These are phyloP conservation scores for Laburnicola sp. DNA, from an alignment of 2,329 filamentous ascomycete genomes.

Conservation along the genomic window DNA sequence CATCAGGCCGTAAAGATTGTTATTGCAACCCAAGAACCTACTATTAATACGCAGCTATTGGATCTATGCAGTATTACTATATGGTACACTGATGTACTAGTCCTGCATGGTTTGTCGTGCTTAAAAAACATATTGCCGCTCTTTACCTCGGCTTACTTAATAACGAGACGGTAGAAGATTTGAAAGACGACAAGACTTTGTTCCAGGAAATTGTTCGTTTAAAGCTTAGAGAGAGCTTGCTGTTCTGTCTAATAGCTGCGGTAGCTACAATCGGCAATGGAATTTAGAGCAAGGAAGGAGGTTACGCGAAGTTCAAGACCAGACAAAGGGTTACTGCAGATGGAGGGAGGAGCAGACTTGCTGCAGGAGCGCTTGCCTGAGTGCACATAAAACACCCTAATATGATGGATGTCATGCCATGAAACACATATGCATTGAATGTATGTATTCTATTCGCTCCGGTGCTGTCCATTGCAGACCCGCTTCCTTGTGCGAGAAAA, in stretches of 20 bases:
- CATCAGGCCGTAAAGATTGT: constrained; percentile 67
- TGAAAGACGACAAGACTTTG: constrained; percentile 23
- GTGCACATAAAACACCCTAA: too few relatives aligned
- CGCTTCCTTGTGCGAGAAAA: too few relatives aligned
- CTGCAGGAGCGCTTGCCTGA: neutral
- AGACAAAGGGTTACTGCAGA: constrained; percentile 49
- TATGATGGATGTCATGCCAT: too few relatives aligned
- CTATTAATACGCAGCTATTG: constrained; percentile 65
- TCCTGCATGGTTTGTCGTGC: constrained; percentile 61
- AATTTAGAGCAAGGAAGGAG: constrained; percentile 10
- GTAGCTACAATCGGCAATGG: constrained; percentile 21
- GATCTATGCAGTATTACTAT: constrained; percentile 67
- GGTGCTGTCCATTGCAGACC: too few relatives aligned
- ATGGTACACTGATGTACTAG: constrained; percentile 72
- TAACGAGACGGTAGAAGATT: constrained; percentile 3
- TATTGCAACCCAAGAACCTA: constrained; percentile 76
- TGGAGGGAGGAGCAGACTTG: constrained; percentile 38
- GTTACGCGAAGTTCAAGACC: constrained; percentile 43
- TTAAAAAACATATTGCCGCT: constrained; percentile 54
- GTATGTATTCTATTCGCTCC: too few relatives aligned
- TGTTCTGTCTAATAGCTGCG: constrained; percentile 53
- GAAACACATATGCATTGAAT: too few relatives aligned
- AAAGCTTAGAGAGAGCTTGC: constrained; percentile 51
- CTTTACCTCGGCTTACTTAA: constrained; percentile 19
- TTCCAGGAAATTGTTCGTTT: constrained; percentile 52